phyloP scores from a whole-genome alignment of 768 basidiomycete genomes.

The Leccinum boreale region DNA sequence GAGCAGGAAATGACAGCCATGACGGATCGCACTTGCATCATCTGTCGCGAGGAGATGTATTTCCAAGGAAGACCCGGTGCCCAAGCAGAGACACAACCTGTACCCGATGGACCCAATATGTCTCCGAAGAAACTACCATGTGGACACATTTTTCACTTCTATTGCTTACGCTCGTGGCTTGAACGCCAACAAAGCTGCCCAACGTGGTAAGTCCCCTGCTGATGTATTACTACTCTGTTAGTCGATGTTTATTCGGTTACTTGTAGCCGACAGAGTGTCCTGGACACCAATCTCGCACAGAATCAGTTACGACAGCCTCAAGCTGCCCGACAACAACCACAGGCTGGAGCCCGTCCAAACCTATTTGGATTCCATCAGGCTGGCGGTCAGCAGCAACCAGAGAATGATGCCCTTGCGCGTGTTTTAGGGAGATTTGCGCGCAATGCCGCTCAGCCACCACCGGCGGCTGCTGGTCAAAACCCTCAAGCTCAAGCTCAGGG shows the following conservation, averaged over 20 bases:
- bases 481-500: conserved; percentile 24
- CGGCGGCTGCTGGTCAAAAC: conserved; percentile 28
- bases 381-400: conserved; percentile 34
- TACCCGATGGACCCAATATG: conserved; percentile 77
- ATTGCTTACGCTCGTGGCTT: conserved; percentile 95
- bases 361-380: conserved; percentile 26
- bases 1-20: conserved; percentile 76
- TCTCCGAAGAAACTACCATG: conserved; percentile 97
- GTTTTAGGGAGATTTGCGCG: conserved; percentile 53
- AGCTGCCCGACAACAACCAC: conserved; percentile 23
- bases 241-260: conserved; percentile 2
- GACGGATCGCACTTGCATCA: conserved; percentile 93
- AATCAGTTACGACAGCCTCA: conserved; percentile 32
- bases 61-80: conserved; percentile 31
- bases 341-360: conserved; percentile 31
- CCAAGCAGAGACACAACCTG: conserved; percentile 19
- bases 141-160: conserved; percentile 97
- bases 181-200: conserved; percentile 99
- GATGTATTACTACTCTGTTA: not conserved
- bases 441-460: conserved; percentile 43
- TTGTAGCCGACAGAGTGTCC: conserved; percentile 69
- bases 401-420: conserved; percentile 37
- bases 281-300: conserved; percentile 45
- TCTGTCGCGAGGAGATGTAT: conserved; percentile 95
- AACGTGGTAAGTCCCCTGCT: conserved; percentile 69